Base-by-base conservation (phyloP, 371 early-diverging fungal genomes). In the Circinella umbellata region DNA sequence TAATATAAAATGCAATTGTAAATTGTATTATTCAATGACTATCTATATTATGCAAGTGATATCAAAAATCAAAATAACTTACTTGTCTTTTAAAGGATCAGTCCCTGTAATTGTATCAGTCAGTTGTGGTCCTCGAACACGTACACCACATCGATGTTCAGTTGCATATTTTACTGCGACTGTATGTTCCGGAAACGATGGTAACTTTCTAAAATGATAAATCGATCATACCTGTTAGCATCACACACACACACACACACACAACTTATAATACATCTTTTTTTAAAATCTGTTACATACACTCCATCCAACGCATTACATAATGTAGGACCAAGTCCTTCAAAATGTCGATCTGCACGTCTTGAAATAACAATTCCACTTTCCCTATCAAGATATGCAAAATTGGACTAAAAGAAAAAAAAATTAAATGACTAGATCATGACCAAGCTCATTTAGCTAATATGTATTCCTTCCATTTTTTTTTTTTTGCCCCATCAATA, bases 1-100 rank as follows among this genome's bases (percentile, higher is more conserved):
- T n/a, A n/a, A n/a, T n/a, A n/a, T 27, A 27, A 27, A 27, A 1
- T 27, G 27, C 2, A 27, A 27, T 27, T 27, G 27, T 27, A 27
- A 27, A 27, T 27, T 2, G 2, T 27, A 27, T 27, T 27, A 27
- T 27, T 27, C 27, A 27, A 27, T 27, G 27, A 27, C 2, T 2
- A 27, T 27, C 27, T 27, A 27, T 27, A 27, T 27, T 27, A 27
- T 27, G 2, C 27, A 27, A 27, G 27, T 1, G 0, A 27, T 27
- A 27, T 27, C 27, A 27, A 27, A 27, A 27, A 27, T 27, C 27
- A 27, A 27, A 27, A 54, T 54, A 36, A 57, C 63, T 11, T 76
- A 83, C 81, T 76, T 76, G 76, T 87, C 87, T 71, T 85, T 83
- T 8, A 86, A 63, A 4, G 87, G 87, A 71, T 87, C 87, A 10